Percentiles rank a stretch among this genome's conserved stretches.
Evolutionary conservation across 2,329 filamentous ascomycete species (phyloP).

Genomic region (Chaetoscypha palmicola): DNA sequence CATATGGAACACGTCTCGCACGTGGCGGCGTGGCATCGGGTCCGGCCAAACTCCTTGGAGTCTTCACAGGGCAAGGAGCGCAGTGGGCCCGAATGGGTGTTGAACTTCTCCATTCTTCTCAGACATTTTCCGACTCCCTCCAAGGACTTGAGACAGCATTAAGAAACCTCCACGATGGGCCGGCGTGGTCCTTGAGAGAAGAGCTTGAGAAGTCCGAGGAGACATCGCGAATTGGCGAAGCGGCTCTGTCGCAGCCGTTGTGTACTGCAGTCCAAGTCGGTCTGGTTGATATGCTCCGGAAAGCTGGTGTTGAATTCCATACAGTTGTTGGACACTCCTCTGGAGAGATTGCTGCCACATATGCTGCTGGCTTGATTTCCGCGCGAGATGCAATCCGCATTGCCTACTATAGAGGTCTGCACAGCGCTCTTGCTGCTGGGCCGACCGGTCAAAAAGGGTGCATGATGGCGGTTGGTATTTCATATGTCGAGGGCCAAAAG

Average conservation of each 20-base stretch:
- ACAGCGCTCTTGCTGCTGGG: slow-evolving; percentile 20
- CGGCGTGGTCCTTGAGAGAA: slow-evolving; percentile 17
- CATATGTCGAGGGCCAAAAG: slow-evolving; percentile 11
- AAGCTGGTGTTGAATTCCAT: slow-evolving; percentile 34
- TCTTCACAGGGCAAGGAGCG: slow-evolving; percentile 28
- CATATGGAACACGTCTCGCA: neutral
- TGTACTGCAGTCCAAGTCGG: slow-evolving; percentile 42
- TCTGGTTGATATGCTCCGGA: slow-evolving; percentile 36
- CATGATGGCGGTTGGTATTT: slow-evolving; percentile 18
- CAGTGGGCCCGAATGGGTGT: slow-evolving; percentile 25
- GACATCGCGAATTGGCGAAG: slow-evolving; percentile 34
- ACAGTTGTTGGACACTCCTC: slow-evolving; percentile 39
- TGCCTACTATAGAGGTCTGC: slow-evolving; percentile 31
- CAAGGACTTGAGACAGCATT: neutral
- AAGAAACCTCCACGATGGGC: slow-evolving; percentile 9
- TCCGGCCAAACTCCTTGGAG: too few relatives aligned
- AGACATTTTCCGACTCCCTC: neutral
- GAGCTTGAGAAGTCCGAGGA: slow-evolving; percentile 17
- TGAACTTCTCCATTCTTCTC: slow-evolving; percentile 9
- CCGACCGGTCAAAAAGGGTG: slow-evolving; percentile 2
- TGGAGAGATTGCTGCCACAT: slow-evolving; percentile 43
- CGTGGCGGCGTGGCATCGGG: neutral
- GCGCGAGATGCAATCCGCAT: neutral
- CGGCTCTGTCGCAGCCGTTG: slow-evolving; percentile 31
- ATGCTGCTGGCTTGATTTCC: slow-evolving; percentile 32